These are phyloP conservation scores for Neofusicoccum ribis DNA, from an alignment of 2,329 filamentous ascomycete genomes.

Conservation along the genomic window DNA sequence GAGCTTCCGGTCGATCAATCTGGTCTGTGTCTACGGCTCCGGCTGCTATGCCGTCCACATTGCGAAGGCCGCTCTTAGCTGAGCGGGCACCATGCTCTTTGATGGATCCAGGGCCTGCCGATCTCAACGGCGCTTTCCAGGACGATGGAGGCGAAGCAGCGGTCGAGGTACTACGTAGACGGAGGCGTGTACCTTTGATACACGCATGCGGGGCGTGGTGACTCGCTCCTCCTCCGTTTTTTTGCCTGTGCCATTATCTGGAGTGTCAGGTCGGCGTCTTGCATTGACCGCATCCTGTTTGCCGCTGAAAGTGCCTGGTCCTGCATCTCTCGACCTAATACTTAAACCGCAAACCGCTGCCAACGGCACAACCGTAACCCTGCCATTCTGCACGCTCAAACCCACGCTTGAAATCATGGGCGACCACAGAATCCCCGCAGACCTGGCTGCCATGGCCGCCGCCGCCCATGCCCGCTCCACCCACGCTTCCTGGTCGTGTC, in stretches of 20 bases:
- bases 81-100: slow-evolving; percentile 42
- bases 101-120: slow-evolving; percentile 44
- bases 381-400: background rate
- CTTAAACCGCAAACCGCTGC: background rate
- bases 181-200: too few species aligned
- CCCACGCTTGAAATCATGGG: background rate
- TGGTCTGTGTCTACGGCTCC: too few species aligned
- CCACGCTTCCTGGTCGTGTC: background rate
- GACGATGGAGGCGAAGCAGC: slow-evolving; percentile 49
- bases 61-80: slow-evolving; percentile 39
- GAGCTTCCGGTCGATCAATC: too few species aligned
- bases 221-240: slow-evolving; percentile 32
- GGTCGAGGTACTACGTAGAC: slow-evolving; percentile 33
- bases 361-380: background rate
- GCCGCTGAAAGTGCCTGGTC: too few species aligned
- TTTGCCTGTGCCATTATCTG: slow-evolving; percentile 21
- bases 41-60: too few species aligned
- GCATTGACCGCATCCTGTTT: too few species aligned
- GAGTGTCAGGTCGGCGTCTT: too few species aligned
- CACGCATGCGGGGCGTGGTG: slow-evolving; percentile 41
- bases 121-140: slow-evolving; percentile 44
- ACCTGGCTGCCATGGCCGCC: background rate
- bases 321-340: too few species aligned
- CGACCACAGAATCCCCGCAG: background rate
- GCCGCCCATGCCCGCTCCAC: slow-evolving; percentile 1